Conservation (phyloP, 805 yeast species). For the Dipodascopsis uninucleata region DNA sequence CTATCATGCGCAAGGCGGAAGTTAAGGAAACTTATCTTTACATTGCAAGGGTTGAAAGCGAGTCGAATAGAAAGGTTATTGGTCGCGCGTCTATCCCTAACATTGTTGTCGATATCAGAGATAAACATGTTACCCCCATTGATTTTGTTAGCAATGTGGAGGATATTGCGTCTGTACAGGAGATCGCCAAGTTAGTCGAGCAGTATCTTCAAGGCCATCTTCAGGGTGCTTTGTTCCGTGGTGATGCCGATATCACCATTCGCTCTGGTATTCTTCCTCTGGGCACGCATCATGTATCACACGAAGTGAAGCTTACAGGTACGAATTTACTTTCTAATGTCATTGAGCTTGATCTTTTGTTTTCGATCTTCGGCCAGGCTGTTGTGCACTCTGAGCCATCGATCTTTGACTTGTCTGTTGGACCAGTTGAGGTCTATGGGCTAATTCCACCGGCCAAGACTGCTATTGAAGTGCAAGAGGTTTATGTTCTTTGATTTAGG, state of each 20-base stretch:
- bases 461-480: too few relatives aligned
- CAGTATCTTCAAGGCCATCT: slow-evolving; percentile 17
- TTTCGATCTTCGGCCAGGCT: too few relatives aligned
- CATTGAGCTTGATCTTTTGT: too few relatives aligned
- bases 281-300: slow-evolving; percentile 26
- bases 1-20: slow-evolving; percentile 24
- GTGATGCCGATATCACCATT: slow-evolving; percentile 22
- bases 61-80: slow-evolving; percentile 5
- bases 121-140: slow-evolving; percentile 18
- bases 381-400: too few relatives aligned
- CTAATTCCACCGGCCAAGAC: too few relatives aligned
- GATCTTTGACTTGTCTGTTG: too few relatives aligned
- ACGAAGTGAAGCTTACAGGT: slow-evolving; percentile 18
- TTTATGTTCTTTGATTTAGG: too few relatives aligned
- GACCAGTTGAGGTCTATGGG: too few relatives aligned
- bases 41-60: slow-evolving; percentile 19
- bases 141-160: slow-evolving; percentile 24
- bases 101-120: slow-evolving; percentile 25
- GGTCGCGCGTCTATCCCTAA: slow-evolving; percentile 26
- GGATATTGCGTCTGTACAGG: slow-evolving; percentile 19
- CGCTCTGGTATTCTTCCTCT: slow-evolving; percentile 24
- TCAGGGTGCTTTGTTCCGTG: slow-evolving; percentile 16
- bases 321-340: background rate
- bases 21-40: slow-evolving; percentile 12
- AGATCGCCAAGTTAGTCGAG: slow-evolving; percentile 22